Evolutionary conservation across 1,139 yeast genomes (phyloP), one percentile per base, ranked within the genome.

Genomic region (Pichia sorboxylosa): DNA sequence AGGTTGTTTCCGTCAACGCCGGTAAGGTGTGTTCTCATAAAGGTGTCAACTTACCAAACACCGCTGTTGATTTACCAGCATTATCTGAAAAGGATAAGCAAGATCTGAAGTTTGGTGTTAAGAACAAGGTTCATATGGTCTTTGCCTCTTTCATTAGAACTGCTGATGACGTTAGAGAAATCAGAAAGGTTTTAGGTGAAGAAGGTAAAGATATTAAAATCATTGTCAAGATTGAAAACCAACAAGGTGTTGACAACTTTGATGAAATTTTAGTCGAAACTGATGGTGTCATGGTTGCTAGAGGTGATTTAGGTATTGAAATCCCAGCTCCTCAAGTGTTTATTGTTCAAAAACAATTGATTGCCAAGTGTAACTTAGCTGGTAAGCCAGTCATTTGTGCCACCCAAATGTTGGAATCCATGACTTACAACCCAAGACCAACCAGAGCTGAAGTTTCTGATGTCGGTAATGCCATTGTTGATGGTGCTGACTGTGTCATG

Each of bases 401-500:
- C 47, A 90, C 99, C 47, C 99, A 90, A 69, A 90, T 90, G 98
- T 80, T 90, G 63, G 99, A 90, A 68, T 84, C 96, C 40, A 90
- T 90, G 99, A 90, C 97, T 41, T 84, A 80, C 67, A 92, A 90
- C 79, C 99, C 99, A 60, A 81, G 98, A 66, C 98, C 99, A 64
- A 90, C 99, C 59, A 83, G 99, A 70, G 99, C 99, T 50, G 99
- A 90, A 69, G 97, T 90, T 44, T 80, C 94, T 36, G 99, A 90
- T 63, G 98, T 92, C 45, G 98, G 98, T 67, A 90, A 90, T 64
- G 98, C 98, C 51, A 81, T 92, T 51, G 75, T 90, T 59, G 99
- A 90, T 58, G 99, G 99, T 66, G 96, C 97, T 55, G 99, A 90
- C 70, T 90, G 97, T 80, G 95, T 87, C 58, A 90, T 90, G 98